A percentile compares a stretch with the other conserved stretches of the same genome.
phyloP scores from a whole-genome alignment of 1,284 basidiomycete species.

The Pseudozyma sp. region DNA sequence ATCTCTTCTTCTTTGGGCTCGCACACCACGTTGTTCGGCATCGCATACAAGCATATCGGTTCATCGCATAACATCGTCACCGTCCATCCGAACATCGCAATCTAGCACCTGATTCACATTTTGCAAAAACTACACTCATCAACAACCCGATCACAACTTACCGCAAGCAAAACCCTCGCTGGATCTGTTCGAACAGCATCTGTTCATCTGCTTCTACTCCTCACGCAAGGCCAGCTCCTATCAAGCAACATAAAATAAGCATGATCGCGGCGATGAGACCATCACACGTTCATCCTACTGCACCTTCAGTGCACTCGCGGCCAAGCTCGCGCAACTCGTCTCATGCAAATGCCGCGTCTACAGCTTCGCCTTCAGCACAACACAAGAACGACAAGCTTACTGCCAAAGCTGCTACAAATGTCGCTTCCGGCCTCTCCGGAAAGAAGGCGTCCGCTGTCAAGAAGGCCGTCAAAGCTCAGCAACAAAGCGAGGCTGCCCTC shows the following conservation, averaged over 20 bases:
- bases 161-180: too few species aligned
- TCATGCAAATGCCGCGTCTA: conserved; percentile 24
- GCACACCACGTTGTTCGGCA: conserved; percentile 17
- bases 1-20: conserved; percentile 1
- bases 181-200: not conserved
- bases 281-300: conserved; percentile 37
- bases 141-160: too few species aligned
- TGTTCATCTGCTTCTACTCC: not conserved
- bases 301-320: conserved; percentile 48
- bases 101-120: not conserved
- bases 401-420: conserved; percentile 31
- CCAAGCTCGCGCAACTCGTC: conserved; percentile 48
- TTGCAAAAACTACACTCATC: too few species aligned
- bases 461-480: conserved; percentile 31
- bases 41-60: conserved; percentile 12
- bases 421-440: conserved; percentile 27
- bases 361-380: conserved; percentile 42
- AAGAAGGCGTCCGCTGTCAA: conserved; percentile 46
- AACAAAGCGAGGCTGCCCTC: conserved; percentile 12
- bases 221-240: not conserved
- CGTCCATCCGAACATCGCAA: conserved; percentile 10
- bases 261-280: conserved; percentile 64
- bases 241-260: conserved; percentile 4
- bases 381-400: conserved; percentile 35
- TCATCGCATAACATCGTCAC: conserved; percentile 15